A percentile compares a stretch with the other conserved stretches of the same genome.
These are phyloP conservation scores for Pseudocercospora fijiensis DNA, from an alignment of 2,329 filamentous ascomycete genomes.

Conservation along the genomic window DNA sequence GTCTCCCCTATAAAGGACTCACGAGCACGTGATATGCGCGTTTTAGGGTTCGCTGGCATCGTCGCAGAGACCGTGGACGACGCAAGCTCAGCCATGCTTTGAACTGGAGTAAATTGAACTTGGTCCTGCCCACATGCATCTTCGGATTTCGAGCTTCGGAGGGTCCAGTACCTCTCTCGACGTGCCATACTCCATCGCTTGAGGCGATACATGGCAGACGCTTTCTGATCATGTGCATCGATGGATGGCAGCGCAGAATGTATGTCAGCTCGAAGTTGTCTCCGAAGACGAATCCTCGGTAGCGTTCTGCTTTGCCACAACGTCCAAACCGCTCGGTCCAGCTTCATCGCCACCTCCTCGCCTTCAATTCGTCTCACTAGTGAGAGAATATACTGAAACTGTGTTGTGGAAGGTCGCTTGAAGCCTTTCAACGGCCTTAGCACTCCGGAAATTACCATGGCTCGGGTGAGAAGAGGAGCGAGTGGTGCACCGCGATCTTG, in stretches of 20 bases:
- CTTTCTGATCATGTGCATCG: background rate
- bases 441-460: constrained; percentile 53
- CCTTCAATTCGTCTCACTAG: constrained; percentile 48
- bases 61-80: background rate
- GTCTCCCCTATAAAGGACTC: background rate
- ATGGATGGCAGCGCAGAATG: background rate
- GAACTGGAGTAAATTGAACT: background rate
- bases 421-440: constrained; percentile 45
- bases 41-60: background rate
- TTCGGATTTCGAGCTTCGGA: background rate
- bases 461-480: constrained; percentile 46
- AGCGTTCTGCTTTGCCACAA: constrained; percentile 16
- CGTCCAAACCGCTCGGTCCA: constrained; percentile 33
- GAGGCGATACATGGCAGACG: background rate
- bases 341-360: constrained; percentile 39
- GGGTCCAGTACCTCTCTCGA: background rate
- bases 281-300: background rate
- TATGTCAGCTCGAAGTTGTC: background rate
- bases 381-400: constrained; percentile 47
- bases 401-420: constrained; percentile 34
- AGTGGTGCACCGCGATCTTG: constrained; percentile 45
- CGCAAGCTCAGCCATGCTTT: background rate
- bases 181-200: background rate
- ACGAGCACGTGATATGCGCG: background rate
- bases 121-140: background rate